Conservation (phyloP, 495 filamentous ascomycete genomes). For the Cercophora sp. region DNA sequence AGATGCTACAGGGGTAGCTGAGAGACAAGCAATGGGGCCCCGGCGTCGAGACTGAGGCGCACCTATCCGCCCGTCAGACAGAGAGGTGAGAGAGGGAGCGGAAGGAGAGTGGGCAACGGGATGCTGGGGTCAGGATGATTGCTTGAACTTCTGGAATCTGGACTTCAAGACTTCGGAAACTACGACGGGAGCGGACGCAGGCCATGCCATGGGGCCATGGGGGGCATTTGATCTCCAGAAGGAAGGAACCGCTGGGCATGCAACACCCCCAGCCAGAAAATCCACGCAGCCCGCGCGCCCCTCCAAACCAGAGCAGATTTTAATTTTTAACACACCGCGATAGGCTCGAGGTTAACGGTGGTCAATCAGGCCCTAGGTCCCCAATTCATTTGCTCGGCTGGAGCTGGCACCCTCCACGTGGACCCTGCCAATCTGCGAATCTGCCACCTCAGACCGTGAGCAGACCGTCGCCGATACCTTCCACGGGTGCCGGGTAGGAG, state of each 20-base stretch:
- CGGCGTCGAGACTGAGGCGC: too few relatives aligned
- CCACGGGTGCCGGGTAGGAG: too few relatives aligned
- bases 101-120: background rate
- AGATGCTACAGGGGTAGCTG: too few relatives aligned
- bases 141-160: too few relatives aligned
- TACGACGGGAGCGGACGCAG: too few relatives aligned
- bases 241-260: too few relatives aligned
- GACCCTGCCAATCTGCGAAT: background rate
- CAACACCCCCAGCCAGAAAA: background rate
- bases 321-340: constrained; percentile 16
- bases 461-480: too few relatives aligned
- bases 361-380: constrained; percentile 6
- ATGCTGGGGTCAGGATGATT: background rate
- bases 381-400: constrained; percentile 7
- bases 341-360: constrained; percentile 2
- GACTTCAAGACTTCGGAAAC: too few relatives aligned
- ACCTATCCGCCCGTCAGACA: too few relatives aligned
- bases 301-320: background rate
- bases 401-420: constrained; percentile 10
- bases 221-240: constrained; percentile 1
- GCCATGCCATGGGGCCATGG: background rate
- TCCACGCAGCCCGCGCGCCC: too few relatives aligned
- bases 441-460: constrained; percentile 5
- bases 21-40: too few relatives aligned
- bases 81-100: too few relatives aligned